Conservation (phyloP, 1,284 basidiomycete genomes). For the Polyporus tsugae region DNA sequence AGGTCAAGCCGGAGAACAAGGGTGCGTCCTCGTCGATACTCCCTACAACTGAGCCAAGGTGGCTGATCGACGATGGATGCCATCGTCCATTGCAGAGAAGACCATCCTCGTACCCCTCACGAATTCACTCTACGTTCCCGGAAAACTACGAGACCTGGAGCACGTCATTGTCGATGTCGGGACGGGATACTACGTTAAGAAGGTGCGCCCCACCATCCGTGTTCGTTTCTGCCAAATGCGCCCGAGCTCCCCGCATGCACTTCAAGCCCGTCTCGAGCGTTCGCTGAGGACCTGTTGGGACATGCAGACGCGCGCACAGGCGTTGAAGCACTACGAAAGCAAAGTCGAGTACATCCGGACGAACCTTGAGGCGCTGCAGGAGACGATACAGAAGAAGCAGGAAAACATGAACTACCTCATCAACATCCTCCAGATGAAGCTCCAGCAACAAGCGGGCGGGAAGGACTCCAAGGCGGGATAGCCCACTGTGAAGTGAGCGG, state of each 20-base stretch:
- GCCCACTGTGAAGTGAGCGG: not conserved
- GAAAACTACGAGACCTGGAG: slow-evolving; percentile 84
- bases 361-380: slow-evolving; percentile 86
- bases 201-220: slow-evolving; percentile 60
- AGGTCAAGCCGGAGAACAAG: slow-evolving; percentile 79
- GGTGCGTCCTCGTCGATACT: slow-evolving; percentile 55
- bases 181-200: slow-evolving; percentile 96
- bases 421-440: slow-evolving; percentile 80
- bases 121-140: slow-evolving; percentile 95
- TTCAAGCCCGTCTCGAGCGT: not conserved
- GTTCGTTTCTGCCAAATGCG: not conserved
- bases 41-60: not conserved
- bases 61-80: not conserved
- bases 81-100: slow-evolving; percentile 63
- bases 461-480: slow-evolving; percentile 37
- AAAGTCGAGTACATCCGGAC: slow-evolving; percentile 83
- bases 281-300: not conserved
- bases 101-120: slow-evolving; percentile 92
- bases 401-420: slow-evolving; percentile 84
- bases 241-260: slow-evolving; percentile 5
- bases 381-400: slow-evolving; percentile 88
- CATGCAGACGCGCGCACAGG: slow-evolving; percentile 79
- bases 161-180: slow-evolving; percentile 96
- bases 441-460: slow-evolving; percentile 56
- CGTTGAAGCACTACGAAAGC: slow-evolving; percentile 75